Percentiles rank a stretch among this genome's conserved stretches.
phyloP scores from a whole-genome alignment of 2,329 filamentous ascomycete genomes.

The Didymella lethalis region DNA sequence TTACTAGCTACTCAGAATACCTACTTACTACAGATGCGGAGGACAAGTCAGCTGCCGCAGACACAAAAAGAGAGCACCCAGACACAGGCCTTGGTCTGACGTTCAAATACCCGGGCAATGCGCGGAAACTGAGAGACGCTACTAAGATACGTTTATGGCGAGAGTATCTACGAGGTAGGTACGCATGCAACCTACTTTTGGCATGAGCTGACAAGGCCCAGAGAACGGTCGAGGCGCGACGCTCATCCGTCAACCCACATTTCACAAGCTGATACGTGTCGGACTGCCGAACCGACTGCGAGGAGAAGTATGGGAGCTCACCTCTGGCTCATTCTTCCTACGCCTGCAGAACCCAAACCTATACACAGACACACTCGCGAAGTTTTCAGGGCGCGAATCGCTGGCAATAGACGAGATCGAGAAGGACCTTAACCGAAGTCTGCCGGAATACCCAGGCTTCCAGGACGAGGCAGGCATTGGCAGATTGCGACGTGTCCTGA shows the following conservation, averaged over 20 bases:
- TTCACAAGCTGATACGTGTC: conserved; percentile 96
- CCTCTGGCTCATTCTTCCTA: conserved; percentile 88
- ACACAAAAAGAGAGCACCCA: conserved; percentile 68
- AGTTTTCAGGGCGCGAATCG: conserved; percentile 85
- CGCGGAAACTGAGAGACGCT: conserved; percentile 89
- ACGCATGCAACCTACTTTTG: conserved; percentile 12
- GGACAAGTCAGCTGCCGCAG: conserved; percentile 44
- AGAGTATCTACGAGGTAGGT: conserved; percentile 78
- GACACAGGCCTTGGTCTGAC: conserved; percentile 92
- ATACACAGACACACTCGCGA: conserved; percentile 83
- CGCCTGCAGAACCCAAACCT: conserved; percentile 84
- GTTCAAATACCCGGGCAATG: conserved; percentile 93
- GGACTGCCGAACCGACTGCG: conserved; percentile 91
- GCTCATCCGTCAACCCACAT: conserved; percentile 92
- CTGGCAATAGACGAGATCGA: conserved; percentile 99
- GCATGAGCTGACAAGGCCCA: conserved; percentile 23
- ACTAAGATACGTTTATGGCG: conserved; percentile 98
- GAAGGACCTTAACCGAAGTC: conserved; percentile 94
- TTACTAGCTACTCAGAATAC: conserved; percentile 81
- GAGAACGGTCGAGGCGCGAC: conserved; percentile 95
- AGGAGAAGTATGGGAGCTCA: conserved; percentile 95
- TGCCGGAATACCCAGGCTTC: conserved; percentile 97
- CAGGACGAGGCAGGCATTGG: conserved; percentile 96
- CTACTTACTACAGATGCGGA: conserved; percentile 60
- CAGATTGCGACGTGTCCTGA: conserved; percentile 85